Evolutionary conservation across 2,329 filamentous ascomycete genomes (phyloP).

Genomic region (Aotearoamyces nothofagi): DNA sequence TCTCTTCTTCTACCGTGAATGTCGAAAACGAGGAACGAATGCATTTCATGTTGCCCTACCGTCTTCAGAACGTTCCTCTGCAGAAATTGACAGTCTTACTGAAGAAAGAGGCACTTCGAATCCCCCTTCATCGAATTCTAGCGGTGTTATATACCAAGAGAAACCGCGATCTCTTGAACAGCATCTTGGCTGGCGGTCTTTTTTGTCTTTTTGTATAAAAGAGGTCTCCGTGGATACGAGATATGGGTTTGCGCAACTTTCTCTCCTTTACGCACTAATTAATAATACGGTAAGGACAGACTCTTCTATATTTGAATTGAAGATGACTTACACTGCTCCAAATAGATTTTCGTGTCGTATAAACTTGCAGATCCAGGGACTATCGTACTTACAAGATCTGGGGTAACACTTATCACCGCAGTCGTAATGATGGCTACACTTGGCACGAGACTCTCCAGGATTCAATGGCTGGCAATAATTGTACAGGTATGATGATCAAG

Average conservation of each 20-base stretch:
- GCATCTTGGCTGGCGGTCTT: constrained; percentile 6
- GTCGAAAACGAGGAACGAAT: constrained; percentile 8
- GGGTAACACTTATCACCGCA: constrained; percentile 19
- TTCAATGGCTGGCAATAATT: constrained; percentile 20
- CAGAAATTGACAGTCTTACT: not conserved
- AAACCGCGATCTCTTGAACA: no score
- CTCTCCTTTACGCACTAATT: constrained; percentile 20
- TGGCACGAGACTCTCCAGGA: constrained; percentile 14
- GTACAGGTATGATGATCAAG: constrained; percentile 13
- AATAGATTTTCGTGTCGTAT: constrained; percentile 18
- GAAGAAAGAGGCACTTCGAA: not conserved
- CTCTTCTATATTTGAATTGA: not conserved
- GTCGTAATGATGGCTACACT: constrained; percentile 17
- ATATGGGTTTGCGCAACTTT: constrained; percentile 19
- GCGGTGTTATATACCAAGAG: not conserved
- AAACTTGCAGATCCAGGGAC: constrained; percentile 20
- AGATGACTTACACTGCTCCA: constrained; percentile 5
- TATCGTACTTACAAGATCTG: constrained; percentile 19
- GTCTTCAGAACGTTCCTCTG: constrained; percentile 6
- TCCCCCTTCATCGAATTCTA: no score
- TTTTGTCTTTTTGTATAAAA: constrained; percentile 10
- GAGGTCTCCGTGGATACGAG: constrained; percentile 17
- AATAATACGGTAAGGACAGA: constrained; percentile 17
- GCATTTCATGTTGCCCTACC: not conserved
- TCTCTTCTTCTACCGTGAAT: constrained; percentile 17